phyloP scores from a whole-genome alignment of 371 early-diverging fungal genomes.

The Saksenaea oblongispora region DNA sequence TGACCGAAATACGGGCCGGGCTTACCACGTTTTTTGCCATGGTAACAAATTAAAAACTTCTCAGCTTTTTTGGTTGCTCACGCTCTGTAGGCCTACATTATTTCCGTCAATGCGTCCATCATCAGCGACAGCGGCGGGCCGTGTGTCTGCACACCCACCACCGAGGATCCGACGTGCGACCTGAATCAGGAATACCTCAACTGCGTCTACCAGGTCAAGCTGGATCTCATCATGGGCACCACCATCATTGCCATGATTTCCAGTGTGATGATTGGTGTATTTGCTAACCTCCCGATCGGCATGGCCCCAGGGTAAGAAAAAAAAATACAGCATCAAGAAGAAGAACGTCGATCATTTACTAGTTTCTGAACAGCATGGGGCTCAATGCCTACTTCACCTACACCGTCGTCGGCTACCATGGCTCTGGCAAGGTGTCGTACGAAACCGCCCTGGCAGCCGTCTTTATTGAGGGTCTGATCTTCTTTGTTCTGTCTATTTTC shows the following conservation, averaged over 20 bases:
- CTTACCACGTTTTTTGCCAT: constrained; percentile 46
- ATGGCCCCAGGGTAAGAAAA: constrained; percentile 64
- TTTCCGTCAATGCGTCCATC: constrained; percentile 74
- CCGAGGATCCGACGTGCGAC: constrained; percentile 48
- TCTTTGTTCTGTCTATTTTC: constrained; percentile 67
- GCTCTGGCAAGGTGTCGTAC: constrained; percentile 68
- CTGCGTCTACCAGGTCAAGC: constrained; percentile 64
- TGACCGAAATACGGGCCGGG: constrained; percentile 73
- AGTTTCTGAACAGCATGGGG: constrained; percentile 74
- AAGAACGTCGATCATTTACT: neutral
- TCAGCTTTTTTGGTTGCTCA: neutral
- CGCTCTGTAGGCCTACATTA: constrained; percentile 23
- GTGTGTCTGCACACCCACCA: constrained; percentile 60
- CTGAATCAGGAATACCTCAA: constrained; percentile 53
- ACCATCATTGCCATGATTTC: constrained; percentile 69
- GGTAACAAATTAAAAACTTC: constrained; percentile 13
- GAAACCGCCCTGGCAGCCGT: constrained; percentile 76
- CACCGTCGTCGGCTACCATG: constrained; percentile 78
- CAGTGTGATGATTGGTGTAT: constrained; percentile 65
- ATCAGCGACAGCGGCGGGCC: constrained; percentile 77
- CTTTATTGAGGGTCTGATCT: constrained; percentile 79
- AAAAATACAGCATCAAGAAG: neutral
- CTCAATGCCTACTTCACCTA: constrained; percentile 83
- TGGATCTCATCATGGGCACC: constrained; percentile 74
- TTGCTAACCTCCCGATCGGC: constrained; percentile 78